Percentiles rank a stretch among this genome's conserved stretches.
Conservation (phyloP, 306 rosid genomes). For the Nissolia schottii region DNA sequence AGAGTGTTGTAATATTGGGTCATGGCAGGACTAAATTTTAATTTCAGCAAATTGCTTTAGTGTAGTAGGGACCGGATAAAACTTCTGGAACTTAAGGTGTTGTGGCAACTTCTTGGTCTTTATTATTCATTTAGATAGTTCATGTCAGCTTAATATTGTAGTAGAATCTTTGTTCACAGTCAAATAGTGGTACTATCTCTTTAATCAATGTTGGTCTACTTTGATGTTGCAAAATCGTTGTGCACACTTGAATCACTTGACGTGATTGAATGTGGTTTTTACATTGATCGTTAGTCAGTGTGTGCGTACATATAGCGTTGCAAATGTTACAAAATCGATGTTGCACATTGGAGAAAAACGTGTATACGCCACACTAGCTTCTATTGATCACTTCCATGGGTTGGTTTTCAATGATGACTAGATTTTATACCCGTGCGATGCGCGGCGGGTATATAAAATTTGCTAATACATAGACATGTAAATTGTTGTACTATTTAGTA, state of each 20-base stretch:
- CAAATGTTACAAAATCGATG: too few relatives aligned
- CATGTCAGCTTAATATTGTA: constrained; percentile 8
- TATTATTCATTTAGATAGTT: constrained; percentile 31
- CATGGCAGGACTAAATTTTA: constrained; percentile 23
- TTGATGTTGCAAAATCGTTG: neutral
- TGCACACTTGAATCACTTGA: neutral
- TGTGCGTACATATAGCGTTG: too few relatives aligned
- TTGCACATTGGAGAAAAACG: too few relatives aligned
- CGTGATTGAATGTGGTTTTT: neutral
- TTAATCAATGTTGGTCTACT: neutral
- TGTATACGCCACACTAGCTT: too few relatives aligned
- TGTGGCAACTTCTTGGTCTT: constrained; percentile 17
- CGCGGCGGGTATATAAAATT: too few relatives aligned
- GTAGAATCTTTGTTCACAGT: constrained; percentile 28
- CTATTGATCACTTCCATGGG: too few relatives aligned
- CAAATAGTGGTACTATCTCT: constrained; percentile 6
- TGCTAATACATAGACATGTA: too few relatives aligned
- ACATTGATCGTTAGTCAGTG: too few relatives aligned
- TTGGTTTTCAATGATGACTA: too few relatives aligned
- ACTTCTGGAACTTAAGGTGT: constrained; percentile 6
- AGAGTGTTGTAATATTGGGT: constrained; percentile 12
- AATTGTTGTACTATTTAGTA: too few relatives aligned
- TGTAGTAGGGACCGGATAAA: constrained; percentile 15
- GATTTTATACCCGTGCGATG: too few relatives aligned
- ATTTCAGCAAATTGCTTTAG: constrained; percentile 15